phyloP scores from a whole-genome alignment of 78 protist genomes.

The Diacronema lutheri region DNA sequence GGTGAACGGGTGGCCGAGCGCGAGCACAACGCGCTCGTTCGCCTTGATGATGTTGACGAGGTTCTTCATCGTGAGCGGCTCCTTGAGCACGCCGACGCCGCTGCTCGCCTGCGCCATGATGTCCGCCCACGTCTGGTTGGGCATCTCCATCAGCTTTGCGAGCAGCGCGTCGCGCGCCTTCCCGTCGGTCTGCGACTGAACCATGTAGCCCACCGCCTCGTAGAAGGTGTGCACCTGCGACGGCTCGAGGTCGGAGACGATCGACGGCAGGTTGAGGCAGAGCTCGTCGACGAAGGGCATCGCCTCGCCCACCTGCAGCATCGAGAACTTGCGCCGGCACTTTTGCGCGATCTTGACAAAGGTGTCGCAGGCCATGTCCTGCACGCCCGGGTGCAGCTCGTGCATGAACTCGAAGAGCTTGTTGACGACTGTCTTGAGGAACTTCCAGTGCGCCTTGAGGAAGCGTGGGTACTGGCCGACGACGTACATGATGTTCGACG shows the following conservation, averaged over 20 bases:
- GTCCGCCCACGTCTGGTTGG: slow-evolving; percentile 78
- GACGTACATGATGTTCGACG: slow-evolving; percentile 98
- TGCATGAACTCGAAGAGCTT: slow-evolving; percentile 99
- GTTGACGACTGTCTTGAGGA: slow-evolving; percentile 86
- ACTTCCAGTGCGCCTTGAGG: slow-evolving; percentile 92
- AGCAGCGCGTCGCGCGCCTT: slow-evolving; percentile 61
- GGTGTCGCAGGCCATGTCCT: slow-evolving; percentile 99
- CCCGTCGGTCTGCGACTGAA: slow-evolving; percentile 56
- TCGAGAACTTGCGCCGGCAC: slow-evolving; percentile 87
- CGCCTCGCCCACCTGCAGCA: slow-evolving; percentile 52
- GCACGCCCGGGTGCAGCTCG: slow-evolving; percentile 97
- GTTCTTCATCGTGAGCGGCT: slow-evolving; percentile 3
- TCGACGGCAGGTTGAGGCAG: slow-evolving; percentile 43
- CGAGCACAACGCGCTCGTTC: slow-evolving; percentile 66
- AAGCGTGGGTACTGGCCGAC: slow-evolving; percentile 99
- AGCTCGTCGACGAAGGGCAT: slow-evolving; percentile 89
- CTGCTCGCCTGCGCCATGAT: slow-evolving; percentile 45
- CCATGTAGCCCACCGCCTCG: slow-evolving; percentile 93
- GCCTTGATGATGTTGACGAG: slow-evolving; percentile 73
- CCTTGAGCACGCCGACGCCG: slow-evolving; percentile 6
- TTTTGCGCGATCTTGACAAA: slow-evolving; percentile 95
- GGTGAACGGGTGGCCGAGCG: slow-evolving; percentile 75
- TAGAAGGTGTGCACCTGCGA: slow-evolving; percentile 79
- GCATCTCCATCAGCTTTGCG: slow-evolving; percentile 70
- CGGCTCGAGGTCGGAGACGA: slow-evolving; percentile 68